Evolutionary conservation across 331 rosid species (phyloP), one percentile per base, ranked within the genome.

Genomic region (Pyracantha coccinea): DNA sequence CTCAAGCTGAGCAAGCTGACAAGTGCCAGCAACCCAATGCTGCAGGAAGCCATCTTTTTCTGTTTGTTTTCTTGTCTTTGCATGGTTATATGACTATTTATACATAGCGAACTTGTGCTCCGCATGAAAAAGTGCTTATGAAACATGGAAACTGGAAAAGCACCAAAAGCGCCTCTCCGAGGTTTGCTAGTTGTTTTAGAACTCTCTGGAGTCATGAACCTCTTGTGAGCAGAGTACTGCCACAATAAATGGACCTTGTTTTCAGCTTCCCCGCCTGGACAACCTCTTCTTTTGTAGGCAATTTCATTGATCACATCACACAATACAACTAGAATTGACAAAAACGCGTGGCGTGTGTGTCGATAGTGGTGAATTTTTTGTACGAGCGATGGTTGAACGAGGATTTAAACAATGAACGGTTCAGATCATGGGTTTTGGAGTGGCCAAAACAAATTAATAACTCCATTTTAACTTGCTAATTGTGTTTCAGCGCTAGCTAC

Each of bases 1-100:
- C 65, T 41, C 58, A 73, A 52, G 68, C 80, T 80, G 4, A 60
- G 6, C 23, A 77, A 54, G 85, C 75, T 80, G 50, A 65, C 50
- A 44, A 74, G 29, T 11, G 61, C 75, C 21, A 74, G 45, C 58
- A 77, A 75, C 74, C 78, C 58, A 47, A 82, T 64, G 60, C 68
- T 25, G 62, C 35, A 47, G 33, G 67, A 7, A 21, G 73, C 69
- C 84, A 77, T 80, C 73, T 68, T 77, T 33, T 17, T 62, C 7
- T 29, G 5, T 16, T 6, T 59, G 69, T 61, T 24, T 38, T 13
- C 29, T 28, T 60, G 3, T 1, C 38, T 62, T 44, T 17, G 11
- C 47, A 3, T 50, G 27, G 32, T 13, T 13, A 24, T 20, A 59
- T 59, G 45, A 1, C 45, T 19, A 12, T 21, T 6, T 25, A 60